These are phyloP conservation scores for Tirmania nivea DNA, from an alignment of 495 filamentous ascomycete genomes.

Conservation along the genomic window DNA sequence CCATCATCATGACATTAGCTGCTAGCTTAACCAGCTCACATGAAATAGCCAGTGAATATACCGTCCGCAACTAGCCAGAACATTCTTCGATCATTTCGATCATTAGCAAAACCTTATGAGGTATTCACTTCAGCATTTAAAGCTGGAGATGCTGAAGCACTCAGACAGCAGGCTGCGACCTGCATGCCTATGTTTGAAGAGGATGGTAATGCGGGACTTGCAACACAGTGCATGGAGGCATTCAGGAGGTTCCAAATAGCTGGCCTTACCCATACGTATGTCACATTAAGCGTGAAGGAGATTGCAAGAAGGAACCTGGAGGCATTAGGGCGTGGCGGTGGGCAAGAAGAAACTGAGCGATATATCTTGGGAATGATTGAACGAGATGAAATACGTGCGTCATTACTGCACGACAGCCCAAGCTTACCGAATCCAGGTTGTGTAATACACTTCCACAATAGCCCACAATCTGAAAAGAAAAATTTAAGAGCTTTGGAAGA, in stretches of 20 bases:
- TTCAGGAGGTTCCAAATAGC: conserved; percentile 17
- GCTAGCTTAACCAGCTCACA: background rate
- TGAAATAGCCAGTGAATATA: conserved; percentile 19
- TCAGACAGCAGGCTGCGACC: conserved; percentile 14
- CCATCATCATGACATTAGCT: no score
- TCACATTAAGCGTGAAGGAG: conserved; percentile 17
- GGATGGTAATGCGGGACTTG: conserved; percentile 18
- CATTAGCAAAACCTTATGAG: conserved; percentile 47
- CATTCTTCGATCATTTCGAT: conserved; percentile 35
- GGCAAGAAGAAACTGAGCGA: conserved; percentile 16
- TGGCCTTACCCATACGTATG: conserved; percentile 17
- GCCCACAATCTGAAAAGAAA: conserved; percentile 11
- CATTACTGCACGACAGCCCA: conserved; percentile 14
- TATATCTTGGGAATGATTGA: conserved; percentile 20
- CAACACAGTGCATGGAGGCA: conserved; percentile 17
- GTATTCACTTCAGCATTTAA: conserved; percentile 47
- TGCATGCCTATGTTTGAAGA: conserved; percentile 13
- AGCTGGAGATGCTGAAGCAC: conserved; percentile 27
- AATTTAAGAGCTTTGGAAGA: conserved; percentile 16
- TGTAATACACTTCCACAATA: conserved; percentile 17
- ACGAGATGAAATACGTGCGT: conserved; percentile 17
- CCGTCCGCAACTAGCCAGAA: conserved; percentile 27
- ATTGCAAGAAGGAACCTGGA: conserved; percentile 19
- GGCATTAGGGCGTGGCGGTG: conserved; percentile 14
- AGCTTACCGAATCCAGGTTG: conserved; percentile 12